Evolutionary conservation across 192 early-diverging fungal genomes (phyloP), one percentile per base, ranked within the genome.

Genomic region (Mortierella hygrophila): DNA sequence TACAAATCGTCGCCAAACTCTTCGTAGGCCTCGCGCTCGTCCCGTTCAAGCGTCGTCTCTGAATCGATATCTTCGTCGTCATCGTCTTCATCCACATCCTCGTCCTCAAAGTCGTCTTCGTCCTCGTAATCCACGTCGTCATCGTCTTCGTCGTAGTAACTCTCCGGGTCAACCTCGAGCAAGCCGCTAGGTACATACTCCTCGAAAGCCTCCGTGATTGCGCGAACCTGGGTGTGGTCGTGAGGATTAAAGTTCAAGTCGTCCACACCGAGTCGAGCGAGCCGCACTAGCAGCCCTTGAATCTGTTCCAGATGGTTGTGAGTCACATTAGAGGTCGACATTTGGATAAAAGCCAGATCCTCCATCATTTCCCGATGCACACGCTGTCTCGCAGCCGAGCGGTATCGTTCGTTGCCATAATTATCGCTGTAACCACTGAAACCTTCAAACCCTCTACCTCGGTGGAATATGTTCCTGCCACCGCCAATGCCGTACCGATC

Each of bases 11-110:
- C 37, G 16, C 72, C 75, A 60, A 57, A 57, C 6, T 60, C 80
- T 21, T 76, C 65, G 18, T 78, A 52, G 37, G 60, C 60, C 60
- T 72, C 80, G 6, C 76, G 60, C 18, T 76, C 69, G 55, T 82
- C 70, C 47, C 20, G 47, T 32, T 72, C 75, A 6, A 49, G 46
- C 2, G 47, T 18, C 21, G 40, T 46, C 41, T 55, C 70, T 42
- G 41, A 71, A 41, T 80, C 18, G 35, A 37, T 60, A n/a, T 73
- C 52, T 0, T 82, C 57, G 18, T 57, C 37, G 20, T 68, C 37
- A n/a, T 68, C 60, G 16, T 65, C 70, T 23, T 37, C 37, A 16
- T 71, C 69, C 15, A 20, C 70, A 9, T 40, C 70, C 13, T 71
- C 74, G 7, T 49, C 47, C 4, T 75, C 47, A 32, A 57, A 26